Evolutionary conservation across 495 filamentous ascomycete genomes (phyloP), one percentile per base, ranked within the genome.

Genomic region (Xanthoparmelia taractica): DNA sequence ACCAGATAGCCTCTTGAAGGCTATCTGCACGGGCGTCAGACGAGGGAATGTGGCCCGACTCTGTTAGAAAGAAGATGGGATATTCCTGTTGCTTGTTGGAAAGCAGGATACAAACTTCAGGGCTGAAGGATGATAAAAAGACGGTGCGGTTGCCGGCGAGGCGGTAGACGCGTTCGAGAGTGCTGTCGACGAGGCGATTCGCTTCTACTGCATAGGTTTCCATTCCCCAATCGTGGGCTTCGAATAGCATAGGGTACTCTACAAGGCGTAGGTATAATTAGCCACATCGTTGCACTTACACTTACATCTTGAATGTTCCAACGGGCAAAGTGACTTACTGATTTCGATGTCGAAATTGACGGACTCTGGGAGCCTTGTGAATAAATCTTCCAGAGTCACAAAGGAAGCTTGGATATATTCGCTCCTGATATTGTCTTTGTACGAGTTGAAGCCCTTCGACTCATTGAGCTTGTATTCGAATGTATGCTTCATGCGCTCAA

Each of bases 341-440:
- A 47, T 47, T 47, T 47, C 43, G 20, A 47, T 11, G 43, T 18
- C 43, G 23, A 47, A 47, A 11, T n/a, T 47, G n/a, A 47, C 43
- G 8, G 20, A 47, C 43, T 47, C 43, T 2, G 43, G 43, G 1
- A 47, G 43, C 43, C 23, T 47, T n/a, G 18, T 11, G 10, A 47
- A 47, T 1, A 47, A n/a, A 25, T 47, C 20, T 18, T 47, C 43
- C 10, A 23, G 18, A 47, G 43, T 47, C 43, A 47, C 4, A 18
- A 47, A 47, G 2, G 43, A 47, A 4, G 43, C 43, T 8, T 47
- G 20, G 2, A 47, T 47, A 50, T 70, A 69, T 36, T 73, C 64
- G 25, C 72, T 71, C 59, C 76, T 60, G 15, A 64, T 78, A 58
- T 78, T 77, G 1, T 70, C 68, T 61, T 77, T 78, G 67, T 73